These are phyloP conservation scores for Trichoderma gamsii DNA, from an alignment of 495 filamentous ascomycete genomes.

Conservation along the genomic window DNA sequence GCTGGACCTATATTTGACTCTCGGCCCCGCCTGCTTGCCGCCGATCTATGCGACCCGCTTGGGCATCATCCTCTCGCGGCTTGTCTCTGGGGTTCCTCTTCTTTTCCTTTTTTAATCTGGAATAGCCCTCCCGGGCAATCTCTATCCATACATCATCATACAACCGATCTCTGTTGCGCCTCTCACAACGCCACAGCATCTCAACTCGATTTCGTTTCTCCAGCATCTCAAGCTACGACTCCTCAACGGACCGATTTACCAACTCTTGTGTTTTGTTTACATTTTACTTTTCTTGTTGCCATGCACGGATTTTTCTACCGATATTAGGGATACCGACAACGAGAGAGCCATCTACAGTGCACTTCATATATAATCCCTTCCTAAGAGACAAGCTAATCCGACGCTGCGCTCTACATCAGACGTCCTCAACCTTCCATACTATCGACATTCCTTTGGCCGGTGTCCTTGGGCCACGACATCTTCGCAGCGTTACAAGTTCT, in stretches of 20 bases:
- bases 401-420: not conserved
- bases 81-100: slow-evolving; percentile 9
- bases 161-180: not conserved
- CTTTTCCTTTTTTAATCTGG: not conserved
- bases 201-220: not conserved
- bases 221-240: not conserved
- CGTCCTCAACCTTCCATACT: not conserved
- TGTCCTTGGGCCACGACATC: not conserved
- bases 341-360: not conserved
- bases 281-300: not conserved
- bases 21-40: slow-evolving; percentile 12
- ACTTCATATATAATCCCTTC: slow-evolving; percentile 2
- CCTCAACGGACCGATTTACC: slow-evolving; percentile 1
- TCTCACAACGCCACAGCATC: not conserved
- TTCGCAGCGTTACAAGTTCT: not conserved
- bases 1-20: not conserved
- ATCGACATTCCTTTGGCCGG: not conserved
- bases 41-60: slow-evolving; percentile 10
- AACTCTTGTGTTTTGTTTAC: slow-evolving; percentile 5
- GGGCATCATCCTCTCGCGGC: slow-evolving; percentile 9
- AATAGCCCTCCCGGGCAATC: slow-evolving; percentile 1
- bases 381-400: not conserved
- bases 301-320: not conserved
- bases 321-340: slow-evolving; percentile 6
- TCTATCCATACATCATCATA: not conserved